These are phyloP conservation scores for Purshia tridentata DNA, from an alignment of 306 rosid species.

Conservation along the genomic window DNA sequence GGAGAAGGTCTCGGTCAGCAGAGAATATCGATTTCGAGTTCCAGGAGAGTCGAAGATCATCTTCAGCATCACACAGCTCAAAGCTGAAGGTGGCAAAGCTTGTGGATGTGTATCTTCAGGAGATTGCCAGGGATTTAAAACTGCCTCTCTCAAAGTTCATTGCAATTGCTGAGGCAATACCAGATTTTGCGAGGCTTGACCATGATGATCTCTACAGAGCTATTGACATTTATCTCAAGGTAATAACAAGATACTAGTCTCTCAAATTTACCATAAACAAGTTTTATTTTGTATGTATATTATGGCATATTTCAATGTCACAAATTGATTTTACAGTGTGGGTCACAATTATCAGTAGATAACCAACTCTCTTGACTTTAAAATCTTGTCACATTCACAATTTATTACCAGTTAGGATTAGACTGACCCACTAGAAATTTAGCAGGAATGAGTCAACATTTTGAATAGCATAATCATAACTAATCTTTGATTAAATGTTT, in stretches of 20 bases:
- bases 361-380: constrained; percentile 89
- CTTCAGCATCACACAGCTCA: constrained; percentile 93
- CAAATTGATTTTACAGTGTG: constrained; percentile 39
- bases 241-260: constrained; percentile 29
- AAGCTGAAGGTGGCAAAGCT: constrained; percentile 87
- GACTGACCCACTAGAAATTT: constrained; percentile 58
- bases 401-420: constrained; percentile 49
- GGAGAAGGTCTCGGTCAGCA: constrained; percentile 92
- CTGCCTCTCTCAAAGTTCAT: constrained; percentile 71
- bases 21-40: constrained; percentile 87
- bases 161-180: constrained; percentile 75
- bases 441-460: constrained; percentile 17
- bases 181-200: constrained; percentile 87
- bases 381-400: constrained; percentile 61
- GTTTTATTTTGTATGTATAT: constrained; percentile 8
- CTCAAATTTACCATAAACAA: constrained; percentile 25
- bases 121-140: constrained; percentile 74
- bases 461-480: neutral
- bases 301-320: constrained; percentile 42
- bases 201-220: constrained; percentile 97
- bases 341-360: constrained; percentile 60
- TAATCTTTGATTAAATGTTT: constrained; percentile 2
- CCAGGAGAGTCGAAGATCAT: constrained; percentile 90
- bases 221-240: constrained; percentile 92
- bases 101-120: constrained; percentile 86